phyloP scores from a whole-genome alignment of 441 rosid species.

The Gossypium lobatum region DNA sequence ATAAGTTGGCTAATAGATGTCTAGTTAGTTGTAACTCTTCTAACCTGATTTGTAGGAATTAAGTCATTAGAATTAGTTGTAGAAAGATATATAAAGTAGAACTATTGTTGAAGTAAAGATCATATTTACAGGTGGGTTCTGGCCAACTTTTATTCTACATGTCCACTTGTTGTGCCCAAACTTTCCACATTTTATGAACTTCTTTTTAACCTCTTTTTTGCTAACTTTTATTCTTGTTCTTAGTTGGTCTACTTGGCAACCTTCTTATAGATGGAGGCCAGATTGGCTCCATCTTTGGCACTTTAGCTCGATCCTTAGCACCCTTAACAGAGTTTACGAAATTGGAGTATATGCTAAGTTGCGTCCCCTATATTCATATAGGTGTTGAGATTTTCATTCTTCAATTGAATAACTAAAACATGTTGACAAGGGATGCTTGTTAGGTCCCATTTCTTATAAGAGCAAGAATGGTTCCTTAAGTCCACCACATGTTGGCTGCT shows the following conservation, averaged over 20 bases:
- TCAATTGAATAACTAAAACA: not conserved
- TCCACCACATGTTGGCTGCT: not conserved
- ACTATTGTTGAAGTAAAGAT: not conserved
- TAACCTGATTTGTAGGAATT: not conserved
- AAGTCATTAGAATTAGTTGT: not conserved
- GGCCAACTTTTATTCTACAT: not conserved
- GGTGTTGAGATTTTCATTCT: not conserved
- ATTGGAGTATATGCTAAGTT: not conserved
- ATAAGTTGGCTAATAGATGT: not conserved
- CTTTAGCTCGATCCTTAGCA: not conserved
- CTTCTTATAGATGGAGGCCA: not conserved
- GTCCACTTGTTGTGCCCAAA: not conserved
- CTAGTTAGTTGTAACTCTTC: not conserved
- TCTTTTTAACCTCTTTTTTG: not conserved
- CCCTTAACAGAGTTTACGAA: not conserved
- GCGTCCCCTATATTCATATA: not conserved
- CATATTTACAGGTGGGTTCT: not conserved
- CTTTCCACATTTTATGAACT: not conserved
- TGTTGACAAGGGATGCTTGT: not conserved
- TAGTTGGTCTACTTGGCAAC: not conserved
- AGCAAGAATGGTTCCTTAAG: not conserved
- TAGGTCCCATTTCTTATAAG: not conserved
- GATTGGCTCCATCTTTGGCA: not conserved
- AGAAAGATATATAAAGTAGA: not conserved
- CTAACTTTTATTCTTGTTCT: not conserved